A percentile compares a stretch with the other conserved stretches of the same genome.
phyloP scores from a whole-genome alignment of 2,329 filamentous ascomycete species.

The Penicillium sp. region DNA sequence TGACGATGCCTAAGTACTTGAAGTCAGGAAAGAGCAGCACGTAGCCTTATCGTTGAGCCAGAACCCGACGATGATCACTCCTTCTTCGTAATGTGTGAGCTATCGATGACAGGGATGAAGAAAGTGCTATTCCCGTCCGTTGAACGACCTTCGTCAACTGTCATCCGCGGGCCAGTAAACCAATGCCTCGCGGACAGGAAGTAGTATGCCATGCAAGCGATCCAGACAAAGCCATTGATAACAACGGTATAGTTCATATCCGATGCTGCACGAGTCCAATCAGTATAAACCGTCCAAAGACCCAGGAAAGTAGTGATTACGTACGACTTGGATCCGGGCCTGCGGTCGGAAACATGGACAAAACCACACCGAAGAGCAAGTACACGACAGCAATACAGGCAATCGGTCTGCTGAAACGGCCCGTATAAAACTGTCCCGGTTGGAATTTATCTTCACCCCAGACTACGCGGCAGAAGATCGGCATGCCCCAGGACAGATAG shows the following conservation, averaged over 20 bases:
- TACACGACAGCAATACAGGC: slow-evolving; percentile 58
- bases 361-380: slow-evolving; percentile 56
- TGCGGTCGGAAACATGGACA: slow-evolving; percentile 61
- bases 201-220: slow-evolving; percentile 59
- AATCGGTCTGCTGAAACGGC: slow-evolving; percentile 54
- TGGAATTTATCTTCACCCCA: slow-evolving; percentile 61
- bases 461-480: slow-evolving; percentile 59
- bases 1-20: too few relatives aligned
- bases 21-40: too few relatives aligned
- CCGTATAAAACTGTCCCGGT: slow-evolving; percentile 63
- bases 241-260: slow-evolving; percentile 67
- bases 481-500: slow-evolving; percentile 61
- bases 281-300: not conserved
- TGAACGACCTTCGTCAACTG: slow-evolving; percentile 41
- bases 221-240: slow-evolving; percentile 62
- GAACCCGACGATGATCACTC: not conserved
- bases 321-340: slow-evolving; percentile 55
- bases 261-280: slow-evolving; percentile 31
- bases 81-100: not conserved
- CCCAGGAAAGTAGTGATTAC: slow-evolving; percentile 12
- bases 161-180: slow-evolving; percentile 63
- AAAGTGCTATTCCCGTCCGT: not conserved
- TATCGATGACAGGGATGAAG: not conserved
- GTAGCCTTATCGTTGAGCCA: too few relatives aligned
- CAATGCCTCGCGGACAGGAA: slow-evolving; percentile 59